phyloP scores from a whole-genome alignment of 805 yeast species.

The Ogataea sp. region DNA sequence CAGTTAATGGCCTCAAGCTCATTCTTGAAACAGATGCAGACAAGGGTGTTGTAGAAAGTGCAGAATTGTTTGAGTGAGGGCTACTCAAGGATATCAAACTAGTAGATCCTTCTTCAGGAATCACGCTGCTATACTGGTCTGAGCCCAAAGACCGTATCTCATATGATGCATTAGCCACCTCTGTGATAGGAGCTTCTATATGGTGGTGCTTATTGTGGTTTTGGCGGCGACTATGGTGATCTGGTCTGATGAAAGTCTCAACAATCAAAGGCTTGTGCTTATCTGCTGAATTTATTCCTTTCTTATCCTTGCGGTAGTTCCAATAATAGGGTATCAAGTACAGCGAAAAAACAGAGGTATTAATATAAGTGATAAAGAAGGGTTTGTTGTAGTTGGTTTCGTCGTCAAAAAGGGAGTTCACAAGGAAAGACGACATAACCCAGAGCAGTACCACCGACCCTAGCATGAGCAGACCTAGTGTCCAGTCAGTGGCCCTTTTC shows the following conservation, averaged over 20 bases:
- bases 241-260: background rate
- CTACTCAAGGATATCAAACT: no score
- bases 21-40: no score
- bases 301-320: background rate
- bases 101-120: background rate
- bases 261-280: background rate
- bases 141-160: no score
- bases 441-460: constrained; percentile 75
- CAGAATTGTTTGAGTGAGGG: no score
- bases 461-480: constrained; percentile 66
- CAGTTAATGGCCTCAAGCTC: constrained; percentile 21
- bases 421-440: constrained; percentile 85
- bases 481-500: constrained; percentile 42
- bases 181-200: no score
- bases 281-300: background rate
- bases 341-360: constrained; percentile 76
- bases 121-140: constrained; percentile 11
- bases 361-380: constrained; percentile 83
- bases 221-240: no score
- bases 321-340: constrained; percentile 56
- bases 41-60: no score
- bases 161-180: no score
- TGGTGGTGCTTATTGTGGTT: no score
- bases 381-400: constrained; percentile 67
- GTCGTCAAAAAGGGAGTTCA: constrained; percentile 67